Base-by-base conservation (phyloP, 1,284 basidiomycete species). In the Xerocomus minutiporus region DNA sequence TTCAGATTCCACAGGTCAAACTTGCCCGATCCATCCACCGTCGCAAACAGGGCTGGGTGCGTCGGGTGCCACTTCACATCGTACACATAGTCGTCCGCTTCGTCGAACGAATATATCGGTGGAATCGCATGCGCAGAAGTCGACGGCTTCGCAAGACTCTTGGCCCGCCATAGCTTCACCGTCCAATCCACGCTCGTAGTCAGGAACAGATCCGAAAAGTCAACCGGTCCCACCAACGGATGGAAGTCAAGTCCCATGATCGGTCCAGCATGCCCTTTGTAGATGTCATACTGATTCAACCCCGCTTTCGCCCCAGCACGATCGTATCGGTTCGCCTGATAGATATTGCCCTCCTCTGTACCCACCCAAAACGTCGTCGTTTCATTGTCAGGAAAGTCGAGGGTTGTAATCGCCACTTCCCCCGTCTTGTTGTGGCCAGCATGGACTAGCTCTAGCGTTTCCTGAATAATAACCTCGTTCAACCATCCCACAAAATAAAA, bases 1-100 rank as follows among this genome's bases (percentile, higher is more conserved):
- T 97, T 98, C 64, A 99, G 72, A 70, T 99, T 97, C 93, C 94
- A 99, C 44, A 99, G 64, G 67, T 98, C 93, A 70, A 99, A 94
- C 65, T 88, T 88, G 32, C 96, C 97, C 2, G 88, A 88, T 0
- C 94, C 97, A 69, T 99, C 95, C 2, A 93, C 97, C 4, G 84
- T 86, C 13, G 90, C 96, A 68, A 99, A 99, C 41, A 97, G 57
- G 0, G 94, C 93, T 4, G 97, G 97, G 69, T 99, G 95, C 26
- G 83, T 76, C 2, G 95, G 93, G 69, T 98, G 95, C 97, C 97
- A 99, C 66, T 87, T 89, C 46, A 94, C 94, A 71, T 98, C 96
- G 72, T 97, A 98, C n/a, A 99, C 93, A 67, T 98, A 98, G 69
- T 99, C 96, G 68, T 93, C 92, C 11, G 92, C 88, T 70, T 97